Conservation (phyloP, 75 land plant genomes). For the Sequoiadendron giganteum region DNA sequence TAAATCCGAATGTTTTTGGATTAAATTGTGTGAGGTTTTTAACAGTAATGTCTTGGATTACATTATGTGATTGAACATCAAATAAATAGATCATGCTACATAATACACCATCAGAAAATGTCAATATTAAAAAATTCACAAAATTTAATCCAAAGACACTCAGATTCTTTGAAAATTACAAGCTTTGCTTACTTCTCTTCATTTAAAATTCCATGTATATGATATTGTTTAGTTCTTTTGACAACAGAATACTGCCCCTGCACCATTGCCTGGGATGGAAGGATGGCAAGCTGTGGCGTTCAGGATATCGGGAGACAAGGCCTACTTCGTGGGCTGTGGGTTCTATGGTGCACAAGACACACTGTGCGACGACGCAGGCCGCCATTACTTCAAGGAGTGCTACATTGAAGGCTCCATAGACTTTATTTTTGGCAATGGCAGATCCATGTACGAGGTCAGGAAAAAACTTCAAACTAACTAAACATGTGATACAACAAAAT, state of each 20-base stretch:
- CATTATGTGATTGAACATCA: too few relatives aligned
- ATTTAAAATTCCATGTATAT: neutral
- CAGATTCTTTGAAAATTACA: too few relatives aligned
- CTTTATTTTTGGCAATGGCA: conserved; percentile 90
- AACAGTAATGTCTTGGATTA: neutral
- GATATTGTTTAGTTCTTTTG: neutral
- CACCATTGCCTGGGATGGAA: conserved; percentile 80
- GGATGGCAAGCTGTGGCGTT: conserved; percentile 91
- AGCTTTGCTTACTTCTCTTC: neutral
- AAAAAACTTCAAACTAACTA: neutral
- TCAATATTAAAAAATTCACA: too few relatives aligned
- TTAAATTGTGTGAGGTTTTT: too few relatives aligned
- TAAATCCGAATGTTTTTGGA: too few relatives aligned
- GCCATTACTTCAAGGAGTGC: conserved; percentile 90
- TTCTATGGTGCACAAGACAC: conserved; percentile 93
- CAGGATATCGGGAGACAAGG: conserved; percentile 83
- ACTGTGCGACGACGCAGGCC: conserved; percentile 82
- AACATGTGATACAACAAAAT: neutral
- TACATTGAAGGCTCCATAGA: conserved; percentile 90
- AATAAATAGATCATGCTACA: too few relatives aligned
- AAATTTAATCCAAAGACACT: too few relatives aligned
- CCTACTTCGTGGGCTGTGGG: conserved; percentile 73
- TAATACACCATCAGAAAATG: too few relatives aligned
- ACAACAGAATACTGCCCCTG: conserved; percentile 70
- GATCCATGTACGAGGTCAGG: conserved; percentile 78